phyloP scores from a whole-genome alignment of 202 grass and related monocot genomes.

The Brachypodium distachyon region DNA sequence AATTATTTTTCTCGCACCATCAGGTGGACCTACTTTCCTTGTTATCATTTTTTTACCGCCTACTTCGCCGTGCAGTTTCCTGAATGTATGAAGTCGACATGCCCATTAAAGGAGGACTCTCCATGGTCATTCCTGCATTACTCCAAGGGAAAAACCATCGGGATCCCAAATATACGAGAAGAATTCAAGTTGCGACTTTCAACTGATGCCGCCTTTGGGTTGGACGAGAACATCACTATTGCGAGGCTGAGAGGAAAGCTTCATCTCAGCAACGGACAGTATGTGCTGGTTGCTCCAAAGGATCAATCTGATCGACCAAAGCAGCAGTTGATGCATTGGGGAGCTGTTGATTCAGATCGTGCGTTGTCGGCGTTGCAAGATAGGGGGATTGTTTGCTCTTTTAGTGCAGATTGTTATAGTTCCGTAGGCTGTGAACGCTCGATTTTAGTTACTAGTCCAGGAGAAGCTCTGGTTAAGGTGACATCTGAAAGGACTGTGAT shows the following conservation, averaged over 20 bases:
- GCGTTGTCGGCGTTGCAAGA: conserved; percentile 39
- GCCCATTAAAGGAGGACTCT: conserved; percentile 21
- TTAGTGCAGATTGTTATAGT: not conserved
- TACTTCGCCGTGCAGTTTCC: conserved; percentile 49
- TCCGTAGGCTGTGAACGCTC: not conserved
- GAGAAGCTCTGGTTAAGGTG: conserved; percentile 47
- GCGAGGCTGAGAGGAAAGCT: conserved; percentile 63
- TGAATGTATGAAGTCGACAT: conserved; percentile 34
- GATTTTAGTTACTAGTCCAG: conserved; percentile 41
- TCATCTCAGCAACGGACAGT: conserved; percentile 56
- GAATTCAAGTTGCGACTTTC: conserved; percentile 45
- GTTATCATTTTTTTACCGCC: not conserved
- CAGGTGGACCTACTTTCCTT: not conserved
- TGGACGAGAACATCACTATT: conserved; percentile 43
- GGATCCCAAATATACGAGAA: conserved; percentile 34
- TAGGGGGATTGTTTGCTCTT: conserved; percentile 42
- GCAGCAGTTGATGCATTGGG: conserved; percentile 41
- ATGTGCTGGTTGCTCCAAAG: conserved; percentile 36
- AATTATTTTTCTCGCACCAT: not conserved
- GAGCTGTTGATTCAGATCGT: conserved; percentile 33
- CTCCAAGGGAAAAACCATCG: conserved; percentile 36
- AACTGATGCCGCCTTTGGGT: conserved; percentile 30
- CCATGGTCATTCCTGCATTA: conserved; percentile 61
- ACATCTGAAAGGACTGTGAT: conserved; percentile 26
- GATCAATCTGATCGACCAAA: conserved; percentile 4